A percentile compares a stretch with the other conserved stretches of the same genome.
These are phyloP conservation scores for Aphanomyces invadans DNA, from an alignment of 352 stramenopile species.

Conservation along the genomic window DNA sequence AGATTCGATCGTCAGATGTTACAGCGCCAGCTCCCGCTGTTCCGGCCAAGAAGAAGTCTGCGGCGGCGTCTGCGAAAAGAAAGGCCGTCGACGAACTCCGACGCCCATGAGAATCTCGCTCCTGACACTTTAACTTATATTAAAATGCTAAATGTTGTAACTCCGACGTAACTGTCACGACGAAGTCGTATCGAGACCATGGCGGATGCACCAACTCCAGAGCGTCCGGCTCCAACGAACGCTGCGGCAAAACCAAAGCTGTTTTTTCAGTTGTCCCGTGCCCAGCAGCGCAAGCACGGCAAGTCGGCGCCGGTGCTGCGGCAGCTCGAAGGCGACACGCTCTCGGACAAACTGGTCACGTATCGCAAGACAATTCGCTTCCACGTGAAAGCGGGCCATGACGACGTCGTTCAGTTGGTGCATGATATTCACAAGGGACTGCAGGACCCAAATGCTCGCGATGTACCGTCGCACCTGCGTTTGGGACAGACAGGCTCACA, in stretches of 20 bases:
- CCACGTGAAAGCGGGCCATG: slow-evolving; percentile 68
- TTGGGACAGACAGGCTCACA: no score
- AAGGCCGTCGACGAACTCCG: not conserved
- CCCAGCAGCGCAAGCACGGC: slow-evolving; percentile 49
- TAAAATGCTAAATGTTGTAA: not conserved
- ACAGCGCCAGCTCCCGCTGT: not conserved
- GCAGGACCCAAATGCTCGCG: slow-evolving; percentile 67
- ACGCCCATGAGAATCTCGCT: no score
- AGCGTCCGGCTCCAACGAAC: not conserved
- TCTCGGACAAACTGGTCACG: slow-evolving; percentile 52
- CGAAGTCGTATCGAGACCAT: not conserved
- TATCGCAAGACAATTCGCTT: slow-evolving; percentile 72
- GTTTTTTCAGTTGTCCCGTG: slow-evolving; percentile 66
- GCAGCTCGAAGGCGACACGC: slow-evolving; percentile 60
- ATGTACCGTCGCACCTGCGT: slow-evolving; percentile 38
- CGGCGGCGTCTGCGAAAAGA: not conserved
- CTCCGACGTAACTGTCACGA: not conserved
- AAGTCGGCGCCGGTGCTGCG: slow-evolving; percentile 56
- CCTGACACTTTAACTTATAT: not conserved
- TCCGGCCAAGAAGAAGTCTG: not conserved
- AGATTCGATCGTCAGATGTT: not conserved
- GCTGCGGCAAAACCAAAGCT: slow-evolving; percentile 34
- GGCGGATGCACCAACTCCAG: not conserved
- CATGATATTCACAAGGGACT: slow-evolving; percentile 53
- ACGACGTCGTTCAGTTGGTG: slow-evolving; percentile 55